Base-by-base conservation (phyloP, 2,329 filamentous ascomycete species). In the Sordariomycetes sp. region DNA sequence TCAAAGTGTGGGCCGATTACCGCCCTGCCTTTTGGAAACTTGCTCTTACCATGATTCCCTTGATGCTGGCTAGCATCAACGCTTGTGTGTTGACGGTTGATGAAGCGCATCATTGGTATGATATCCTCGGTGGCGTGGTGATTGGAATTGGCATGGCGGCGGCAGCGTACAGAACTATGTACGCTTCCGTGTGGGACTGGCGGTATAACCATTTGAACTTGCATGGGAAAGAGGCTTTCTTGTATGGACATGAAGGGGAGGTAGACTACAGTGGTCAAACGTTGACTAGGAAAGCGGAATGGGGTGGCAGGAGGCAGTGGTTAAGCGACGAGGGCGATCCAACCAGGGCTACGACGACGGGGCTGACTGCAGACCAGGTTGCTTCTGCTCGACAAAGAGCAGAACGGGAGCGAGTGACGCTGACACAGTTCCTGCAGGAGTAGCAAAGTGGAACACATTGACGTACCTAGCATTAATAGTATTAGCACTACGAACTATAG, bases 141-240 rank as follows among this genome's bases (percentile, higher is more conserved):
- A 82, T 86, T 33, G 82, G 82, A 2, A 72, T 64, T 1, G 44
- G 72, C 27, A 71, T 78, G 54, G 79, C 79, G 0, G 66, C 82
- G 39, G 70, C 67, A 3, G 56, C 70, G 1, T 86, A 82, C 51
- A 64, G 82, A 17, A 75, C 77, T 62, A 69, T 74, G 2, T 86
- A 82, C 43, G 77, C 79, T 0, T 67, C 70, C 2, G 59, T 85
- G 19, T 84, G 78, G 72, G 77, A 86, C 51, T 83, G 75, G 66
- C 61, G 79, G 9, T 78, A 58, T 43, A 76, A 76, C 37, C 81
- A 86, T 47, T 73, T 86, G 18, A 79, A 80, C 2, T 64, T 86
- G 33, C 55, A 55, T 40, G 52, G 58, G 19, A 46, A 41, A 4
- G 46, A 49, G 18, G 46, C 55, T 2, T 66, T 65, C 29, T 33